Evolutionary conservation across 73 alveolate species (phyloP).

Genomic region (Uronychia binucleata): DNA sequence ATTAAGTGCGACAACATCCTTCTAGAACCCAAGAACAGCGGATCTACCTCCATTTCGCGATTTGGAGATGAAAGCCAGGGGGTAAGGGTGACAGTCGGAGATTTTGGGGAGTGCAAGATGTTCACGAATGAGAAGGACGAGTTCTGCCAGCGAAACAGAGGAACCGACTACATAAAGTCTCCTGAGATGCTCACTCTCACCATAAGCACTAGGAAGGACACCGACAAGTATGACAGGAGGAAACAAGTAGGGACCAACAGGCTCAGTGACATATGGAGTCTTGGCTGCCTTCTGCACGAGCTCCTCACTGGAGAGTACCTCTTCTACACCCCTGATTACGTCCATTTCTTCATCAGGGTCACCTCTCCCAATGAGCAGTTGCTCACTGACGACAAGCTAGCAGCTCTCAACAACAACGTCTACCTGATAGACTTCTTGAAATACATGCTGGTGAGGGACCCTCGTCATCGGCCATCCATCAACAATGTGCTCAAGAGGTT

Average conservation of each 20-base stretch:
- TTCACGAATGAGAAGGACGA: conserved; percentile 96
- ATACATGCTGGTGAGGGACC: conserved; percentile 95
- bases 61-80: conserved; percentile 65
- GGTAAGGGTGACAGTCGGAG: conserved; percentile 89
- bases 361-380: conserved; percentile 87
- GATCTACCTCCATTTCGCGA: not conserved
- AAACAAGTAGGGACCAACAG: conserved; percentile 98
- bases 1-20: conserved; percentile 96
- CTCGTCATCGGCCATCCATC: conserved; percentile 93
- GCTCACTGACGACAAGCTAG: conserved; percentile 85
- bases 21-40: conserved; percentile 66
- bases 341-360: conserved; percentile 75
- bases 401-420: conserved; percentile 82
- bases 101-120: conserved; percentile 97
- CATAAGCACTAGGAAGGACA: conserved; percentile 93
- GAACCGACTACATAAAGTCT: conserved; percentile 96
- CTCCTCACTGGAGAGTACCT: conserved; percentile 96
- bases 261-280: conserved; percentile 96
- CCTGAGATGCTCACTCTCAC: conserved; percentile 98
- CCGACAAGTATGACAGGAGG: conserved; percentile 98
- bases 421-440: conserved; percentile 95
- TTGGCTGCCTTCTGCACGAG: conserved; percentile 97
- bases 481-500: conserved; percentile 96
- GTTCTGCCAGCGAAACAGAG: conserved; percentile 91
- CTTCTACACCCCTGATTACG: conserved; percentile 85